phyloP scores from a whole-genome alignment of 1,284 basidiomycete genomes.

The Flammula alnicola region DNA sequence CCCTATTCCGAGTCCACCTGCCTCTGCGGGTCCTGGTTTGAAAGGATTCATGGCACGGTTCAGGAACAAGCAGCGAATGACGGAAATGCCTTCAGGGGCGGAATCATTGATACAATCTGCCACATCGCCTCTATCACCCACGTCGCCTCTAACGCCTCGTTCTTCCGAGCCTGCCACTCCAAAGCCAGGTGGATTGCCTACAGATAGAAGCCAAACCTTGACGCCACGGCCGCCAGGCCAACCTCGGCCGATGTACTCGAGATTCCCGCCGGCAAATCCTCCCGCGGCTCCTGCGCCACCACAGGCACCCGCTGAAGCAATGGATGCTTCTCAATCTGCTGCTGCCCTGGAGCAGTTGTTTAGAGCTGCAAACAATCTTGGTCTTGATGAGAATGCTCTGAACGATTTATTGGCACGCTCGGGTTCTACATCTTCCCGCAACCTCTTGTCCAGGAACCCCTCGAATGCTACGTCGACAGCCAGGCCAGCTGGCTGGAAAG shows the following conservation, averaged over 20 bases:
- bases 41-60: conserved; percentile 83
- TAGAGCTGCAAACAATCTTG: conserved; percentile 73
- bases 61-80: conserved; percentile 60
- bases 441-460: conserved; percentile 47
- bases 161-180: conserved; percentile 25
- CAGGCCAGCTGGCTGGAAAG: conserved; percentile 8
- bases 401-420: conserved; percentile 74
- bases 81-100: conserved; percentile 35
- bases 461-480: conserved; percentile 17
- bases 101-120: conserved; percentile 31
- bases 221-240: conserved; percentile 28
- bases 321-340: conserved; percentile 26
- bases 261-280: conserved; percentile 30
- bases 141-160: conserved; percentile 21
- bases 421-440: conserved; percentile 63
- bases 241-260: conserved; percentile 29
- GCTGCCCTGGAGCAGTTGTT: conserved; percentile 71
- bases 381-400: conserved; percentile 70
- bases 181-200: conserved; percentile 8
- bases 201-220: conserved; percentile 21
- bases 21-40: conserved; percentile 71
- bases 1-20: conserved; percentile 59
- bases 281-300: conserved; percentile 17
- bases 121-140: conserved; percentile 21
- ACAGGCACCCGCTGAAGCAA: conserved; percentile 13